Evolutionary conservation across 805 yeast species (phyloP).

Genomic region (Hanseniaspora guilliermondii): DNA sequence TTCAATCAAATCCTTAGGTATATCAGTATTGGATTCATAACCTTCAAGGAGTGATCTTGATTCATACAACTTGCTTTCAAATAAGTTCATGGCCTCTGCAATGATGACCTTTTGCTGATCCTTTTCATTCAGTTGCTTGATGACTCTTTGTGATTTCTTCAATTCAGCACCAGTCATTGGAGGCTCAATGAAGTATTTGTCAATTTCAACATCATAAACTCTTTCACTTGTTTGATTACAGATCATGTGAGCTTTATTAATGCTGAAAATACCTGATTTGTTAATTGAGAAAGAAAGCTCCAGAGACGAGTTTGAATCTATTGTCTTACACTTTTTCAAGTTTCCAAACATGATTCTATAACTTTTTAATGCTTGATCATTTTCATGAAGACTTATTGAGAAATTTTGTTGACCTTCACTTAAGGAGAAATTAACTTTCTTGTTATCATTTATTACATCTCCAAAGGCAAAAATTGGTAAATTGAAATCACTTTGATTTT

Average conservation of each 20-base stretch:
- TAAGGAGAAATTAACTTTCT: conserved; percentile 32
- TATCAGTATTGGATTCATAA: conserved; percentile 33
- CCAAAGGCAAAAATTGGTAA: neutral
- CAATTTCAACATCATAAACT: neutral
- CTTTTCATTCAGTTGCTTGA: conserved; percentile 39
- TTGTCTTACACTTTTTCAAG: neutral
- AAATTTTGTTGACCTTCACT: conserved; percentile 20
- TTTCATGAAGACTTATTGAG: neutral
- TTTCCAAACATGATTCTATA: neutral
- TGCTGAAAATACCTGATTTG: conserved; percentile 17
- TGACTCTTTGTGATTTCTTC: conserved; percentile 32
- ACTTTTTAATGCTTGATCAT: neutral
- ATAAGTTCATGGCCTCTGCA: conserved; percentile 50
- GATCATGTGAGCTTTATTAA: conserved; percentile 15
- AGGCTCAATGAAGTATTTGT: neutral
- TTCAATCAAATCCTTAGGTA: conserved; percentile 32
- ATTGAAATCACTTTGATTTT: conserved; percentile 23
- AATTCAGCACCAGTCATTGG: conserved; percentile 18
- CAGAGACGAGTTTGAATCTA: neutral
- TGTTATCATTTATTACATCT: conserved; percentile 32
- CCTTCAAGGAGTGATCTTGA: conserved; percentile 50
- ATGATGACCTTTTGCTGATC: conserved; percentile 44
- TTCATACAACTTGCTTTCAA: conserved; percentile 64
- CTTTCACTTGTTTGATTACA: conserved; percentile 16
- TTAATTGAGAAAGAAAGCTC: conserved; percentile 15